phyloP scores from a whole-genome alignment of 1,284 basidiomycete species.

The Dichomitus squalens region DNA sequence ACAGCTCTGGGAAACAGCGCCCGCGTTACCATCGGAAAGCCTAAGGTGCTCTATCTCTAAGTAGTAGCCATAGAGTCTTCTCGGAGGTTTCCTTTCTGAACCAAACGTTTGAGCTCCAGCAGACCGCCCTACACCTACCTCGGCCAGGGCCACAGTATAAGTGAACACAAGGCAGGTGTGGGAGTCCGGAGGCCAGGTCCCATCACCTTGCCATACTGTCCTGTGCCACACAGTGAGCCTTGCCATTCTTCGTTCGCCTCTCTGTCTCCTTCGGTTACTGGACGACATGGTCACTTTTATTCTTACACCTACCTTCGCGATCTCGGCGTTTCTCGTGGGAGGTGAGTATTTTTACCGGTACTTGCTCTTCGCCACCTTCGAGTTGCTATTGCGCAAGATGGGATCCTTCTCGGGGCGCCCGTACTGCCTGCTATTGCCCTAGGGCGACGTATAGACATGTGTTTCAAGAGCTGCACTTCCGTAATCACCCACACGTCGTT shows the following conservation, averaged over 20 bases:
- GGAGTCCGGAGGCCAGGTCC: not conserved
- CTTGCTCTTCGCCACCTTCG: not conserved
- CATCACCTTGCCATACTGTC: not conserved
- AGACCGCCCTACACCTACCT: not conserved
- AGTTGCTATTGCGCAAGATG: too few species aligned
- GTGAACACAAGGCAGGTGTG: not conserved
- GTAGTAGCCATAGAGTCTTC: not conserved
- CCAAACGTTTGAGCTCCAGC: not conserved
- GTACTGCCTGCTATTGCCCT: not conserved
- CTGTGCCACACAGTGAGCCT: not conserved
- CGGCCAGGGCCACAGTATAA: not conserved
- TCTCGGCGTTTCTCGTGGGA: constrained; percentile 20
- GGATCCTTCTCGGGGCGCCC: not conserved
- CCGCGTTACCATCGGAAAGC: not conserved
- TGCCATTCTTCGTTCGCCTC: not conserved
- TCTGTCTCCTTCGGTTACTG: not conserved
- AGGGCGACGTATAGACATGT: too few species aligned
- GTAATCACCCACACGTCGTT: not conserved
- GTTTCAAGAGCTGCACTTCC: not conserved
- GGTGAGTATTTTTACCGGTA: constrained; percentile 1
- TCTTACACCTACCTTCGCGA: constrained; percentile 20
- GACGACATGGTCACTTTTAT: constrained; percentile 20
- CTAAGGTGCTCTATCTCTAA: not conserved
- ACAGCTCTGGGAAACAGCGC: not conserved
- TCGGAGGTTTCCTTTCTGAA: not conserved